Conservation (phyloP, 768 basidiomycete genomes). For the Termitomyces sp. region DNA sequence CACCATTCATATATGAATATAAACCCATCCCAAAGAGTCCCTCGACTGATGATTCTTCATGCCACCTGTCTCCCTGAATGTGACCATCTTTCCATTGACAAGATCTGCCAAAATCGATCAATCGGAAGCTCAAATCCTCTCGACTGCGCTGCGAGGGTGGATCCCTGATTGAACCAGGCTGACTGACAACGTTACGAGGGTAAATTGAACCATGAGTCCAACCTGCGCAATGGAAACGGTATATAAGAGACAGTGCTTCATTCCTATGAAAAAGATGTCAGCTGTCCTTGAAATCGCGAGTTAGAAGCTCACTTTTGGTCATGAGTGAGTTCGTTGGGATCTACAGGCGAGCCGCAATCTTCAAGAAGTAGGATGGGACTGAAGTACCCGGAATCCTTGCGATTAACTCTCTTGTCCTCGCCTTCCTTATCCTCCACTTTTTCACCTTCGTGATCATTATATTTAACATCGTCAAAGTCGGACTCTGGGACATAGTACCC, state of each 20-base stretch:
- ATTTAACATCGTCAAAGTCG: background rate
- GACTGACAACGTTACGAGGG: constrained; percentile 32
- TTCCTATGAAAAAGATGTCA: constrained; percentile 17
- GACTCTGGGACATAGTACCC: constrained; percentile 43
- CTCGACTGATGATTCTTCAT: constrained; percentile 1
- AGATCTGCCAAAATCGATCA: constrained; percentile 36
- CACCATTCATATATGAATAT: background rate
- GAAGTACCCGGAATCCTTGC: constrained; percentile 15
- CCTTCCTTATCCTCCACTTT: background rate
- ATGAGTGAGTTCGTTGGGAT: constrained; percentile 17
- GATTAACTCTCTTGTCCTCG: background rate
- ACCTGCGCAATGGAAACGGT: constrained; percentile 29
- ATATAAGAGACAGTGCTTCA: constrained; percentile 36
- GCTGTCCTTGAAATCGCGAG: background rate
- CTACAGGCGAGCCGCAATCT: constrained; percentile 31
- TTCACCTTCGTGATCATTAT: background rate
- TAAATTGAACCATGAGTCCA: constrained; percentile 34
- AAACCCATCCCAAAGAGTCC: constrained; percentile 4
- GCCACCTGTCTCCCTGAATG: background rate
- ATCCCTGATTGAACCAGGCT: constrained; percentile 25
- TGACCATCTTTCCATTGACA: background rate
- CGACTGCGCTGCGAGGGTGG: constrained; percentile 11
- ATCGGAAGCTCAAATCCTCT: constrained; percentile 27
- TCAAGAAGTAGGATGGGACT: constrained; percentile 42
- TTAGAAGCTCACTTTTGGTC: constrained; percentile 32